These are phyloP conservation scores for Rhizopus arrhizus DNA, from an alignment of 371 early-diverging fungal species.

Conservation along the genomic window DNA sequence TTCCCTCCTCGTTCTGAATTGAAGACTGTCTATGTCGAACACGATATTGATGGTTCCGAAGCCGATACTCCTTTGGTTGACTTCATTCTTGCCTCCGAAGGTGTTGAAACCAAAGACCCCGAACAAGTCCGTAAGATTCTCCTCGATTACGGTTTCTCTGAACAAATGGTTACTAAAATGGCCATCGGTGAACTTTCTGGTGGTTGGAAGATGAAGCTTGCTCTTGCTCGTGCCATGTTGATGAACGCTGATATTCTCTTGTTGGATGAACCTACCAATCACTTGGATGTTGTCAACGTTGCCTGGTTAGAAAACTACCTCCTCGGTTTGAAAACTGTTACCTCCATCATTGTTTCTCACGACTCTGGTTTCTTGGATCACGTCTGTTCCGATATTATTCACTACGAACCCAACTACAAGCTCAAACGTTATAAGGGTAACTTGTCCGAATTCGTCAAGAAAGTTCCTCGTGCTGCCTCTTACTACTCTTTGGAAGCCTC, in stretches of 20 bases:
- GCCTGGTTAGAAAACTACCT: conserved; percentile 85
- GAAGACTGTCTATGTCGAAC: conserved; percentile 75
- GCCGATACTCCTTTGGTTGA: conserved; percentile 70
- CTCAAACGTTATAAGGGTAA: conserved; percentile 83
- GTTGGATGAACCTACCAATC: conserved; percentile 92
- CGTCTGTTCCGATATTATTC: conserved; percentile 82
- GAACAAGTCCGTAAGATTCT: conserved; percentile 62
- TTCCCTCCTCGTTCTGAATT: conserved; percentile 75
- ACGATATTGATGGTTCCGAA: conserved; percentile 76
- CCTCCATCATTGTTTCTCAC: conserved; percentile 89
- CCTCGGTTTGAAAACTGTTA: conserved; percentile 67
- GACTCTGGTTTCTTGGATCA: conserved; percentile 88
- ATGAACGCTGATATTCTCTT: conserved; percentile 84
- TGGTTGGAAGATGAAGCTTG: conserved; percentile 91
- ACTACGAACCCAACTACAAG: conserved; percentile 74
- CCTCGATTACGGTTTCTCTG: conserved; percentile 70
- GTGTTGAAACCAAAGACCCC: conserved; percentile 55
- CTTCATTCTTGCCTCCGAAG: conserved; percentile 61
- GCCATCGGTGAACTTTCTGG: conserved; percentile 79
- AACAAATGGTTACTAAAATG: conserved; percentile 61
- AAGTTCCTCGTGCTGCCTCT: conserved; percentile 75
- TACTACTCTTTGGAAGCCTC: conserved; percentile 70
- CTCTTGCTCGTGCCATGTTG: conserved; percentile 82
- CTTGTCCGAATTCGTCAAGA: conserved; percentile 81
- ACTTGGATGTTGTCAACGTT: conserved; percentile 82